Evolutionary conservation across 768 basidiomycete genomes (phyloP), one percentile per base, ranked within the genome.

Genomic region (Lactarius hengduanensis): DNA sequence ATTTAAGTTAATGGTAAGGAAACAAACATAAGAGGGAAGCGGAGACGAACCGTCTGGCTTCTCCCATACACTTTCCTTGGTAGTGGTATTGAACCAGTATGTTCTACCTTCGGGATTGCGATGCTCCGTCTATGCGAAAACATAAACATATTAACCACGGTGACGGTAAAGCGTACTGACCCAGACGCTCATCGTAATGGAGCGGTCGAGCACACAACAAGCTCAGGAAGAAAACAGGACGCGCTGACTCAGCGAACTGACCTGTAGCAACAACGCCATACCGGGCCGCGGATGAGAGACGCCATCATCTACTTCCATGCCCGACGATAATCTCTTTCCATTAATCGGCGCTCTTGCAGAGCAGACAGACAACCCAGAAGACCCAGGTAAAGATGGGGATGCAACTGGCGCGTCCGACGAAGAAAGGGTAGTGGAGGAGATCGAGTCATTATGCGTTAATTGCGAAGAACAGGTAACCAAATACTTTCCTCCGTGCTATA

Each of bases 91-190:
- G 78, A 94, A 95, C 96, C 96, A 98, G 74, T 98, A 98, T 0
- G 92, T 94, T n/a, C 94, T 83, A n/a, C 95, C 95, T 74, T 97
- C 96, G 2, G 92, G 88, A 78, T 96, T 96, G 40, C 91, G 88
- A 78, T 97, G 93, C 74, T 96, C 95, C 3, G 92, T 94, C 94
- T 96, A 22, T 16, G 20, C 7, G 6, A 47, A 22, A 13, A 18
- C 20, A 40, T 67, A 22, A 63, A 4, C 9, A 20, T 26, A 55
- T 11, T 15, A n/a, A 22, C 1, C 15, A 3, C 8, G 2, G 16
- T 3, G 15, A 28, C 20, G 34, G 18, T 8, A 4, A 45, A 7
- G 53, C 34, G 20, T 60, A 60, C 66, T 63, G 36, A 67, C 66
- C 66, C 66, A 67, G n/a, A 67, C 18, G 38, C 58, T 59, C 66